Percentiles rank a stretch among this genome's conserved stretches.
phyloP scores from a whole-genome alignment of 2,329 filamentous ascomycete species.

The Aspergillus ruber region DNA sequence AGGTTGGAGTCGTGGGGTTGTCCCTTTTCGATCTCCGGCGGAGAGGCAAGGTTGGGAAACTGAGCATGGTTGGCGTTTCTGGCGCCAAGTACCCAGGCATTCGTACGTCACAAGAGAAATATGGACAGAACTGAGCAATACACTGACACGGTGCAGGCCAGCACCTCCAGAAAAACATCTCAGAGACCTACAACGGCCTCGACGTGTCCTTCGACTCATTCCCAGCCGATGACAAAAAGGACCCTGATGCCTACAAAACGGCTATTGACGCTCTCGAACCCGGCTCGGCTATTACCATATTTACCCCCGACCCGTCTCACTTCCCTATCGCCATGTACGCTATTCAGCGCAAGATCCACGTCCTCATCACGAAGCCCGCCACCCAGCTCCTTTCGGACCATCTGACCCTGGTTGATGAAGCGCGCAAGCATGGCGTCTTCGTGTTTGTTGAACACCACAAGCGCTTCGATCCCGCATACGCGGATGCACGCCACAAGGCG shows the following conservation, averaged over 20 bases:
- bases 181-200: slow-evolving; percentile 77
- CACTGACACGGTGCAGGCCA: slow-evolving; percentile 49
- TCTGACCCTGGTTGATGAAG: slow-evolving; percentile 64
- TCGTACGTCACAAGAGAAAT: slow-evolving; percentile 47
- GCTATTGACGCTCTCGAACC: slow-evolving; percentile 77
- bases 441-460: slow-evolving; percentile 97
- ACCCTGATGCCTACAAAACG: slow-evolving; percentile 77
- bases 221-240: slow-evolving; percentile 63
- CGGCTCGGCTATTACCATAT: slow-evolving; percentile 89
- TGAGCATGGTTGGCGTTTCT: slow-evolving; percentile 85
- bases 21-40: slow-evolving; percentile 83
- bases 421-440: slow-evolving; percentile 70
- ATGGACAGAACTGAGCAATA: no score
- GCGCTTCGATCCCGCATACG: slow-evolving; percentile 88
- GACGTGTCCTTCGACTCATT: slow-evolving; percentile 82
- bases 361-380: slow-evolving; percentile 89
- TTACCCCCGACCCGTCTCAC: slow-evolving; percentile 90
- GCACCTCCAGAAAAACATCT: slow-evolving; percentile 83
- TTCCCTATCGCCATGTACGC: slow-evolving; percentile 89
- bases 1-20: slow-evolving; percentile 86
- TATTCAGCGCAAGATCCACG: slow-evolving; percentile 79
- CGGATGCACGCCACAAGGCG: slow-evolving; percentile 74
- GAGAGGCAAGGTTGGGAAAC: slow-evolving; percentile 76
- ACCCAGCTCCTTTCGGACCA: slow-evolving; percentile 80
- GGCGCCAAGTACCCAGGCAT: slow-evolving; percentile 89